phyloP scores from a whole-genome alignment of 2,329 filamentous ascomycete species.

The Celoporthe dispersa region DNA sequence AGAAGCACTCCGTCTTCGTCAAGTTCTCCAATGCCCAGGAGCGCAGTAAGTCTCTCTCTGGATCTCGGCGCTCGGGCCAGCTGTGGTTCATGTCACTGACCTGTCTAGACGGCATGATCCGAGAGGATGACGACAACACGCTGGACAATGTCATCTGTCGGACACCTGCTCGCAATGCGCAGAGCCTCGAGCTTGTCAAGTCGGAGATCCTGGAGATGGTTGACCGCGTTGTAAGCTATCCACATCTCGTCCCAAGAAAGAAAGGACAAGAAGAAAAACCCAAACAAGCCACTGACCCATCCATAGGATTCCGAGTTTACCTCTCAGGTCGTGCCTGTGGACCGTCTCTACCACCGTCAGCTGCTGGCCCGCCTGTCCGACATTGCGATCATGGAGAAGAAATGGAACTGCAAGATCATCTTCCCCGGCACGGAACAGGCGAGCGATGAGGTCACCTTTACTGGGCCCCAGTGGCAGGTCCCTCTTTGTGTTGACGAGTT shows the following conservation, averaged over 20 bases:
- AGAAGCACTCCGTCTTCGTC: conserved; percentile 99
- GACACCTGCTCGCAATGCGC: conserved; percentile 93
- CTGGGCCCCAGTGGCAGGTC: conserved; percentile 96
- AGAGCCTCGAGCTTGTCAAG: conserved; percentile 96
- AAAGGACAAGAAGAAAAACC: not conserved
- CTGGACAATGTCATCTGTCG: conserved; percentile 99
- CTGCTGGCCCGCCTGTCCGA: conserved; percentile 85
- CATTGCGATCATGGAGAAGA: conserved; percentile 95
- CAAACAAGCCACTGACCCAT: conserved; percentile 19
- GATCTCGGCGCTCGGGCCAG: not conserved
- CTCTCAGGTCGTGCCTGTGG: conserved; percentile 89
- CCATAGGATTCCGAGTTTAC: conserved; percentile 90
- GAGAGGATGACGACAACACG: conserved; percentile 97
- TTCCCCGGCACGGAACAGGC: conserved; percentile 98
- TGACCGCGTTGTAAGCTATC: conserved; percentile 75
- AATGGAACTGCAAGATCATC: conserved; percentile 99
- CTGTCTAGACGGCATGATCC: conserved; percentile 70
- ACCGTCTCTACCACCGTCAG: conserved; percentile 93
- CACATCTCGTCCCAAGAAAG: not conserved
- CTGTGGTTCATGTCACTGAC: conserved; percentile 35
- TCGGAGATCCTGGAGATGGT: conserved; percentile 99
- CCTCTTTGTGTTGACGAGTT: conserved; percentile 96
- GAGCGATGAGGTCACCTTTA: conserved; percentile 94
- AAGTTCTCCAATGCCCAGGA: conserved; percentile 99
- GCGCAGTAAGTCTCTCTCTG: conserved; percentile 63